Evolutionary conservation across 257 asterid species (phyloP), one percentile per base, ranked within the genome.

Genomic region (Gardenia jasminoides): DNA sequence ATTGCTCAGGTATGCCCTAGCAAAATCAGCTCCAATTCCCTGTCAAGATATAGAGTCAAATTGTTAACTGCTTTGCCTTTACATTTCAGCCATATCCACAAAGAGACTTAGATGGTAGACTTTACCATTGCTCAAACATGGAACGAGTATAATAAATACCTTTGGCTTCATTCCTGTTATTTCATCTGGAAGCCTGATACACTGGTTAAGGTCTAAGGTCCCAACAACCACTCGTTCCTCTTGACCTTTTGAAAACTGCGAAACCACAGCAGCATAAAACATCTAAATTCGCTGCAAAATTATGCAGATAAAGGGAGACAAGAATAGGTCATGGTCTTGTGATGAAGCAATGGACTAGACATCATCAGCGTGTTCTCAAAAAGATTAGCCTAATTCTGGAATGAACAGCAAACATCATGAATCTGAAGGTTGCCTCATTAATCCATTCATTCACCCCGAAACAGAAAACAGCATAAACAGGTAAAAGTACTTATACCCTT

Each of bases 21-120:
- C 97, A 87, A 90, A 91, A 86, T 95, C 97, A 76, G 94, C 91
- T 80, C 96, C 97, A 68, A 90, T 88, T 82, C 93, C 98, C 97
- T 95, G 89, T 85, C 67, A 8, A 84, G 69, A 82, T 81, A 81
- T 81, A 81, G 74, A 81, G 64, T 22, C 64, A 13, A 26, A 22
- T 58, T 22, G 11, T 58, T 20, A 58, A 58, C 11, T 58, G 31
- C 30, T 59, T 59, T 59, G 2, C 8, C 65, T 22, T 7, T 8
- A 59, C 30, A 59, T 24, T 36, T 10, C 11, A 74, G 36, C 16
- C 52, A 52, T 54, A 67, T 48, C 67, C 24, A 31, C 10, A 24
- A 16, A 2, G 13, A 28, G 6, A 59, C 3, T 5, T 41, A 26
- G n/a, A 56, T 50, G 41, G 48, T 24, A 24, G 41, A 75, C 26